These are phyloP conservation scores for Kurtzmaniella quercitrusa DNA, from an alignment of 1,139 yeast species.

Conservation along the genomic window DNA sequence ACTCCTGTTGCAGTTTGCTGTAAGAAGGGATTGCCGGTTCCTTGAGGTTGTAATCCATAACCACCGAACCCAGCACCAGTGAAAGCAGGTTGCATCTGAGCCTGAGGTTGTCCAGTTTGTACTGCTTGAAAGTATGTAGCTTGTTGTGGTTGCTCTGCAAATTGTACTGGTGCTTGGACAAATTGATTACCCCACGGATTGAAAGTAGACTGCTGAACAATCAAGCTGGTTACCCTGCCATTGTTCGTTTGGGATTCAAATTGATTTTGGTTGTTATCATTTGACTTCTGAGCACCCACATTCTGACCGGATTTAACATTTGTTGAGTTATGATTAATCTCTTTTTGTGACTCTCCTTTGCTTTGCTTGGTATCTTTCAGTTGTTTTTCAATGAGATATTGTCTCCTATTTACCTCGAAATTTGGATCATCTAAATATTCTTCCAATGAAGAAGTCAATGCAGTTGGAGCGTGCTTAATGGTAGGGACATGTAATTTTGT, in stretches of 20 bases:
- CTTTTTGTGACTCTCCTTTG: slow-evolving; percentile 11
- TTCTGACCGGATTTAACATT: slow-evolving; percentile 10
- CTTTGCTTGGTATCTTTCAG: slow-evolving; percentile 12
- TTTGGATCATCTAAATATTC: slow-evolving; percentile 87
- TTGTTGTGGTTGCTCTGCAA: slow-evolving; percentile 5
- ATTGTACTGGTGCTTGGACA: slow-evolving; percentile 3
- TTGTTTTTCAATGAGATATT: slow-evolving; percentile 66
- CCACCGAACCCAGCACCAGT: slow-evolving; percentile 64
- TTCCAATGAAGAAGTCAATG: slow-evolving; percentile 78
- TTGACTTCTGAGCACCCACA: too few relatives aligned
- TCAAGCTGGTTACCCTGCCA: slow-evolving; percentile 26
- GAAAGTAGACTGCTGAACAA: slow-evolving; percentile 41
- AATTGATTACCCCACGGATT: slow-evolving; percentile 39
- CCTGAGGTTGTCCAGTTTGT: slow-evolving; percentile 1
- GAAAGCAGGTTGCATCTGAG: slow-evolving; percentile 11
- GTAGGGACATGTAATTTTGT: slow-evolving; percentile 93
- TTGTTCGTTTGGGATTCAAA: slow-evolving; percentile 9
- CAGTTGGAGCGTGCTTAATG: slow-evolving; percentile 95
- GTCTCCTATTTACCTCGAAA: slow-evolving; percentile 74
- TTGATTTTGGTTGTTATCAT: not conserved
- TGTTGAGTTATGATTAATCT: slow-evolving; percentile 3
- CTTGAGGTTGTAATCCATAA: slow-evolving; percentile 25
- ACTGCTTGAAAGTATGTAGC: slow-evolving; percentile 4
- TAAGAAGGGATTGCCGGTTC: slow-evolving; percentile 27
- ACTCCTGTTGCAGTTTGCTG: slow-evolving; percentile 11